Base-by-base conservation (phyloP, 2,329 filamentous ascomycete genomes). In the Cordyceps militaris region DNA sequence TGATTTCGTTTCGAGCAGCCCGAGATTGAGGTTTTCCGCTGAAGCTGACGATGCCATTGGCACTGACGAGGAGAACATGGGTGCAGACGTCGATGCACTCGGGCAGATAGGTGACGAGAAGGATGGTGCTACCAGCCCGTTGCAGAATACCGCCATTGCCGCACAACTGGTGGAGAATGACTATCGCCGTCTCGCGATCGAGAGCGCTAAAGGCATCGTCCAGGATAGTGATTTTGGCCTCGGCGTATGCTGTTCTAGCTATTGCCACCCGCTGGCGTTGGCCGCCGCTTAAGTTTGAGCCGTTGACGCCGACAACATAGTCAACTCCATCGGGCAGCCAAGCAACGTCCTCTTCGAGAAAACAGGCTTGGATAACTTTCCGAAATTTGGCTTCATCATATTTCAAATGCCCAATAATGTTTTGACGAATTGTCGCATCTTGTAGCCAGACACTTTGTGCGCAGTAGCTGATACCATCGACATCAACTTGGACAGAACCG, bases 181-280 rank as follows among this genome's bases (percentile, higher is more conserved):
- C 10, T 2, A 50, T 11, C 4, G 49, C 49, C 11, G 49, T 52
- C 0, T 14, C 10, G 6, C 16, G 8, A 21, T 61, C 61, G 0
- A 62, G 32, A 7, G 61, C 56, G n/a, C 59, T 61, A 13, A 62
- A 57, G 9, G 30, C 49, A 13, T 63, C 60, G 14, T 63, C 61
- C 0, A 63, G 24, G 16, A 62, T 2, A 3, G 54, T 13, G 0
- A 61, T 43, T 2, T 47, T 30, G n/a, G 24, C 34, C 1, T 48
- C 60, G 3, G 53, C 26, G 11, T 63, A 62, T 0, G 59, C 11
- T 13, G 59, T 32, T 10, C 61, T 34, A 0, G 60, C 61, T 21
- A 62, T 54, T 3, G 56, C 56, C 4, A 52, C 40, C 1, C 56
- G 38, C 21, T 57, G 56, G 1, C 47, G 47, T 19, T 57, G 56